Evolutionary conservation across 2,329 filamentous ascomycete species (phyloP), one percentile per base, ranked within the genome.

Genomic region (Ascochyta pisi): DNA sequence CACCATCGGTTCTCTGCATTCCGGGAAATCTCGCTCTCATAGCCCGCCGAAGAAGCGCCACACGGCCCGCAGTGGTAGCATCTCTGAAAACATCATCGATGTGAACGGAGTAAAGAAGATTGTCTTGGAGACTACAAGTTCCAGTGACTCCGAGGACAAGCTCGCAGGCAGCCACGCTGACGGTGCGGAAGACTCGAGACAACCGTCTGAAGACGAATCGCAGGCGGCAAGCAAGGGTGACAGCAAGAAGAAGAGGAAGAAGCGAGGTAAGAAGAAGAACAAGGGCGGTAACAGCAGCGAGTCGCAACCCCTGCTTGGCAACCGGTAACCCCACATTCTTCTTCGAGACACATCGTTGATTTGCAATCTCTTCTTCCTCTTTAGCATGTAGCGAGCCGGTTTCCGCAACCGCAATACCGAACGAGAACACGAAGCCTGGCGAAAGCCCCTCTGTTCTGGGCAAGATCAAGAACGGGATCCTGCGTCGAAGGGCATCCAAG

Each of bases 21-120:
- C 69, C 7, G 43, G 61, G 6, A 54, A 44, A 16, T 69, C 73
- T 12, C 60, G 50, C n/a, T 67, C 69, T 0, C 58, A 31, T 7
- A 69, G 60, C 23, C 67, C 70, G 0, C 60, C 64, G 9, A 71
- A 70, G 52, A 66, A 75, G 61, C 78, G 78, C 31, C 80, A 83
- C 8, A 79, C 81, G 4, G 86, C 87, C 6, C 82, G 89, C 53
- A 91, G 87, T 63, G 90, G 90, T 26, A 91, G 88, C 70, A 91
- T 93, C 65, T 92, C 89, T 0, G 89, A 93, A 74, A 90, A 89
- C 58, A 80, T 90, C n/a, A 79, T 92, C 52, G 88, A 93, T 67
- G 81, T 88, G 2, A 86, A 88, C 51, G 90, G 90, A 2, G 83
- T 92, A 48, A 85, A 86, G 61, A 94, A 94, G 76, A 85, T 92